These are phyloP conservation scores for Alternaria angustiovoidea DNA, from an alignment of 2,329 filamentous ascomycete species.

Conservation along the genomic window DNA sequence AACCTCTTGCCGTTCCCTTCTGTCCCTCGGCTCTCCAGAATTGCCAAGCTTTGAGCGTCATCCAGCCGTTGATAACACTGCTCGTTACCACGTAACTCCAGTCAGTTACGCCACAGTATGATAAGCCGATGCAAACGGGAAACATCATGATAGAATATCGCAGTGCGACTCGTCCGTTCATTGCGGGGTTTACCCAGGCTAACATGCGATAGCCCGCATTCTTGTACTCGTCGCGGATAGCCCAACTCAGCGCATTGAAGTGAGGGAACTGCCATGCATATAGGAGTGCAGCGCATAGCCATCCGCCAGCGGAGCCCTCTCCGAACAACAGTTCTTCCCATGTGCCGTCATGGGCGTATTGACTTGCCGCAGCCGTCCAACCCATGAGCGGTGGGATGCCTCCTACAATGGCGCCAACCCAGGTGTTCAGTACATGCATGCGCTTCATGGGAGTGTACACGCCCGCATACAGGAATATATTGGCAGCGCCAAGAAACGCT, in stretches of 20 bases:
- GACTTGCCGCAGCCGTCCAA: slow-evolving; percentile 93
- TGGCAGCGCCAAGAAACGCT: slow-evolving; percentile 81
- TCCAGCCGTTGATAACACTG: slow-evolving; percentile 83
- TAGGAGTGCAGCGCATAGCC: slow-evolving; percentile 83
- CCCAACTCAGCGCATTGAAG: slow-evolving; percentile 93
- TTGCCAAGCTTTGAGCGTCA: slow-evolving; percentile 77
- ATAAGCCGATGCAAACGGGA: slow-evolving; percentile 83
- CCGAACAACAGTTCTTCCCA: slow-evolving; percentile 83
- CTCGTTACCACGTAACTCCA: slow-evolving; percentile 85
- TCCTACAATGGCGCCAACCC: slow-evolving; percentile 91
- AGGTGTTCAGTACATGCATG: slow-evolving; percentile 86
- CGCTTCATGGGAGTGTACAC: slow-evolving; percentile 94
- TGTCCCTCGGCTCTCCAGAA: slow-evolving; percentile 84
- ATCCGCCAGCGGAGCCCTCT: slow-evolving; percentile 76
- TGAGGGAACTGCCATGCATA: slow-evolving; percentile 99
- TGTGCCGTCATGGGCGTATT: slow-evolving; percentile 70
- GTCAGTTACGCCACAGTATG: slow-evolving; percentile 81
- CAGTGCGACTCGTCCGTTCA: slow-evolving; percentile 86
- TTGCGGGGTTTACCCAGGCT: slow-evolving; percentile 83
- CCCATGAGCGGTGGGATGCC: slow-evolving; percentile 97
- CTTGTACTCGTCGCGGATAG: slow-evolving; percentile 89
- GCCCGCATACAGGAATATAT: slow-evolving; percentile 89
- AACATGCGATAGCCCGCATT: slow-evolving; percentile 74
- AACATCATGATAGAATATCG: slow-evolving; percentile 87
- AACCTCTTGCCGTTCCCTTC: slow-evolving; percentile 78